A percentile compares a stretch with the other conserved stretches of the same genome.
phyloP scores from a whole-genome alignment of 352 stramenopile genomes.

The Phytophthora fragariae region DNA sequence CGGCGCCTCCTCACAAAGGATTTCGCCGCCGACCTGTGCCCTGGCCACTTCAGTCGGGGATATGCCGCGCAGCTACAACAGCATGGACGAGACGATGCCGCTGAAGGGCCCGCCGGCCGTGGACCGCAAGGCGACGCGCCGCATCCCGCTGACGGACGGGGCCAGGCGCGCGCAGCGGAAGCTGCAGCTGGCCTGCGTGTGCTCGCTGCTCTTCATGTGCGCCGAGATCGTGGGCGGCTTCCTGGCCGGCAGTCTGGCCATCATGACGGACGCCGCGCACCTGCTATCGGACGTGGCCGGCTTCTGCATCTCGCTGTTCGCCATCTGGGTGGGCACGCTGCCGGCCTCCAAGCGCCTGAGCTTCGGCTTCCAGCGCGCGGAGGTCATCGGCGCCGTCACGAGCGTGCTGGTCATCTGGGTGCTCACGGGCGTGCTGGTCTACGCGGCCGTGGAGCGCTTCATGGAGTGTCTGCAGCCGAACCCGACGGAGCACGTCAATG shows the following conservation, averaged over 20 bases:
- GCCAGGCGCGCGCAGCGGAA: constrained; percentile 71
- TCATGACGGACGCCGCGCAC: constrained; percentile 92
- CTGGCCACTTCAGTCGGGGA: neutral
- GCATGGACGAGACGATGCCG: constrained; percentile 63
- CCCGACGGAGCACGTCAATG: constrained; percentile 91
- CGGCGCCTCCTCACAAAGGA: constrained; percentile 21
- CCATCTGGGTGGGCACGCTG: constrained; percentile 72
- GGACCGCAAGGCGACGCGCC: constrained; percentile 41
- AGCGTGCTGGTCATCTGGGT: constrained; percentile 94
- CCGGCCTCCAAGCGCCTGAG: constrained; percentile 85
- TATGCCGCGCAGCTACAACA: constrained; percentile 52
- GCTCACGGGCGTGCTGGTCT: constrained; percentile 94
- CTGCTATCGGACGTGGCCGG: constrained; percentile 76
- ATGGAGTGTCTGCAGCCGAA: constrained; percentile 79
- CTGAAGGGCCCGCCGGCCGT: constrained; percentile 46
- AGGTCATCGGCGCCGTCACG: constrained; percentile 95
- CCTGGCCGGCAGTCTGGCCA: constrained; percentile 92
- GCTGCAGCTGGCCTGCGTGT: constrained; percentile 70
- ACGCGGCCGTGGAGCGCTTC: constrained; percentile 93
- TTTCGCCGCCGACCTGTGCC: constrained; percentile 10
- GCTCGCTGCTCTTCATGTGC: constrained; percentile 94
- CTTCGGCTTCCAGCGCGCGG: constrained; percentile 95
- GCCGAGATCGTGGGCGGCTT: constrained; percentile 96
- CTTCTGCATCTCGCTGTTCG: constrained; percentile 83
- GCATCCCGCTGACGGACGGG: constrained; percentile 61